Base-by-base conservation (phyloP, 768 basidiomycete species). In the Mycena amicta region DNA sequence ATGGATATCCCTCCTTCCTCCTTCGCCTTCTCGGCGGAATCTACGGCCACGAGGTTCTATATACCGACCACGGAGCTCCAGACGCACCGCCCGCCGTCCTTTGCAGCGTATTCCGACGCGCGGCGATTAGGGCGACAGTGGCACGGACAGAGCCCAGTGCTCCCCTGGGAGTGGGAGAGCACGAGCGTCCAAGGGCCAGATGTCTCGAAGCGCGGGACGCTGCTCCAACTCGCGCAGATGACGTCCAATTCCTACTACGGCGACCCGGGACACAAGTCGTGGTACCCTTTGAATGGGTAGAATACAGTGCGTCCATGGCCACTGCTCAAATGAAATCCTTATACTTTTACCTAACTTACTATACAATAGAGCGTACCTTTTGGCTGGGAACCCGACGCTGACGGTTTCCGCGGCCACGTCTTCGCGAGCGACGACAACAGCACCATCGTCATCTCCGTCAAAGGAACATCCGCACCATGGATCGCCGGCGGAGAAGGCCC, bases 371-470 rank as follows among this genome's bases (percentile, higher is more conserved):
- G 59, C 45, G n/a, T 54, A 27, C 90, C 95, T 0, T 88, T 94
- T 65, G 96, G 96, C 13, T 98, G 95, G 95, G 85, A 90, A 63
- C 88, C 90, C 0, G 83, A 88, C 25, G 86, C 86, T n/a, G 92
- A 97, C 69, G 94, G 95, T 0, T 83, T 98, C 59, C 83, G 96
- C 45, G 96, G 96, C 0, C 95, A 98, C 66, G 75, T 98, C 22
- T 97, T 96, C 64, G 90, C 89, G n/a, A 84, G 85, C 1, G 77
- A 78, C 11, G 89, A 92, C 71, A 93, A 95, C 64, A 85, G 85
- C 15, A 96, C 92, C 0, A 91, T 98, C 23, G 78, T 97, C 27
- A 78, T 98, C 53, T 84, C 93, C 23, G 80, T 98, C 73, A 98
- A 98, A 68, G 96, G 96, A n/a, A 98, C 96, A 0, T 92, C 92